Evolutionary conservation across 306 rosid genomes (phyloP), one percentile per base, ranked within the genome.

Genomic region (Casuarina cunninghamiana): DNA sequence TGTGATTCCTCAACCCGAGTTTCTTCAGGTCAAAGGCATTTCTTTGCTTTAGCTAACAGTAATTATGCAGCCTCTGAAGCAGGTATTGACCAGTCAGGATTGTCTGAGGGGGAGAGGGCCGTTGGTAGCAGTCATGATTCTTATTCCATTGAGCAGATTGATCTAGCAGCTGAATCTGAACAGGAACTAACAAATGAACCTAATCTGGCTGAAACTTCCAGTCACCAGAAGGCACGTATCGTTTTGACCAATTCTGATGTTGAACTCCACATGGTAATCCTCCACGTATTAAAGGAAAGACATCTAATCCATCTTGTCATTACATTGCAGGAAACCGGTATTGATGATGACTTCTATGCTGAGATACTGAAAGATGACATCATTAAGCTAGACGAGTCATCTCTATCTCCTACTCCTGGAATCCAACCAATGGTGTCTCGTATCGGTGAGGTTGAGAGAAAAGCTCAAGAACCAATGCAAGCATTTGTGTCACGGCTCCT

Each of bases 331-430:
- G 87, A 77, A 70, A 73, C 50, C 73, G 81, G 78, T 37, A 73
- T 75, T 76, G 98, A 92, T 32, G 98, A 92, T 15, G 97, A 95
- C 61, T 88, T 86, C 44, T 95, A 69, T 58, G 93, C 97, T 0
- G 98, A 95, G 11, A 88, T 92, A 80, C 84, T 94, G 19, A 94
- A 92, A 60, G 88, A 94, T 50, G 98, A 94, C 85, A 94, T 94
- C 45, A 83, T 94, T 66, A 82, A 87, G 37, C 82, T 92, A 19
- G 97, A 94, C 9, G 97, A 92, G 70, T 77, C 89, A 17, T 83
- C 82, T 6, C 10, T 74, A 4, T 48, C 69, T 38, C 11, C 43
- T 8, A 44, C 77, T 82, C 80, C 63, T 16, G 26, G 75, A 58
- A 35, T 32, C 19, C 10, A 10, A 2, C 79, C 79, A 0, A 35